These are phyloP conservation scores for Rhizoclosmatium globosum DNA, from an alignment of 192 early-diverging fungal genomes.

Conservation along the genomic window DNA sequence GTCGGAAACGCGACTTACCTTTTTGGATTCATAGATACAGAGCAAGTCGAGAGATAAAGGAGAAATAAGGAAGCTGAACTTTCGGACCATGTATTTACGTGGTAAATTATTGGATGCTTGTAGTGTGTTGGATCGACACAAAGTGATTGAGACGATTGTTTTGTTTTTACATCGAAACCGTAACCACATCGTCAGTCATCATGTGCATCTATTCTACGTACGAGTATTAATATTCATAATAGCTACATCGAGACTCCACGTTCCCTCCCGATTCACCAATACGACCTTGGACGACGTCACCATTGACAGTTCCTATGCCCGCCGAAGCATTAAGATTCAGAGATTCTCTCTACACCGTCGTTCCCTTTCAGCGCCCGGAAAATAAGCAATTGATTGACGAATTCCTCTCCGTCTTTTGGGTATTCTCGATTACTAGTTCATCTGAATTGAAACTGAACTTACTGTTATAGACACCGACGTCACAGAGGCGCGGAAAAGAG, in stretches of 20 bases:
- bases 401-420: not conserved
- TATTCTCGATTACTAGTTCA: not conserved
- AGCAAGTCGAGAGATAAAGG: not conserved
- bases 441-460: too few relatives aligned
- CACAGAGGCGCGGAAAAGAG: not conserved
- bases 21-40: not conserved
- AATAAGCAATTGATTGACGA: not conserved
- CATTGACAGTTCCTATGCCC: not conserved
- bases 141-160: not conserved
- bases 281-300: not conserved
- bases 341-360: not conserved
- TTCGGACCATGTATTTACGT: not conserved
- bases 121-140: not conserved
- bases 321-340: not conserved
- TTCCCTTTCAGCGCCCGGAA: not conserved
- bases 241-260: not conserved
- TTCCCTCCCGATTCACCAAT: not conserved
- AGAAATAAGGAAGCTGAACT: not conserved
- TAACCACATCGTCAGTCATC: not conserved
- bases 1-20: not conserved
- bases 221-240: not conserved
- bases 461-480: not conserved
- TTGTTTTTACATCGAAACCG: constrained; percentile 13
- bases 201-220: not conserved
- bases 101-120: constrained; percentile 1